Percentiles rank a stretch among this genome's conserved stretches.
phyloP scores from a whole-genome alignment of 2,329 filamentous ascomycete species.

The Pyrenochaeta sp. region DNA sequence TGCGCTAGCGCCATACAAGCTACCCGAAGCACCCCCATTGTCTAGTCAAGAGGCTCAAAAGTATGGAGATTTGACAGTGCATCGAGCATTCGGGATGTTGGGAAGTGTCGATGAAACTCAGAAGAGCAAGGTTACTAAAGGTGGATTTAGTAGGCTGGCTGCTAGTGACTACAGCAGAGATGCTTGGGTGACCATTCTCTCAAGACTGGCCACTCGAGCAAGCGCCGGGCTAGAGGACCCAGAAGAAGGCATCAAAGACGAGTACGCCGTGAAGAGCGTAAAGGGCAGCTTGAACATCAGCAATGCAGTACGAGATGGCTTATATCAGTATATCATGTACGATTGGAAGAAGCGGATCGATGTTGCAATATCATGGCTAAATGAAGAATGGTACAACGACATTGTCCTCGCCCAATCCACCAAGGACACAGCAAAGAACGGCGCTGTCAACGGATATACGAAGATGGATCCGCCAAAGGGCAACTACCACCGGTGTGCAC shows the following conservation, averaged over 20 bases:
- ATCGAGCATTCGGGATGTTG: conserved; percentile 81
- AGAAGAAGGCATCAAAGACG: conserved; percentile 68
- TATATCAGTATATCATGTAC: conserved; percentile 88
- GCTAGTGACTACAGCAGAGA: conserved; percentile 86
- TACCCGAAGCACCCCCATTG: conserved; percentile 79
- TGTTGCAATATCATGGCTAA: conserved; percentile 90
- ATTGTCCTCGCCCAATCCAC: conserved; percentile 61
- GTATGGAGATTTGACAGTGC: conserved; percentile 77
- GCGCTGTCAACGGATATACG: conserved; percentile 57
- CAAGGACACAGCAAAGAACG: conserved; percentile 30
- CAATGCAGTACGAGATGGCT: conserved; percentile 77
- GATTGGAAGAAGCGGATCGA: conserved; percentile 92
- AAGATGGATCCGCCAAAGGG: conserved; percentile 38
- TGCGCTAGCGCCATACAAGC: conserved; percentile 74
- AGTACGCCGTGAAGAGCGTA: conserved; percentile 53
- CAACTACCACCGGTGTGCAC: conserved; percentile 81
- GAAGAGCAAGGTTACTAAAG: conserved; percentile 61
- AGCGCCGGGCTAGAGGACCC: conserved; percentile 75
- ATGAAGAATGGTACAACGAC: conserved; percentile 98
- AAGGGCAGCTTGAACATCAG: conserved; percentile 60
- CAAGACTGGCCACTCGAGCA: conserved; percentile 83
- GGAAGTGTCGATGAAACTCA: conserved; percentile 72
- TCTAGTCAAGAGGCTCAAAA: conserved; percentile 75
- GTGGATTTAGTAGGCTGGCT: conserved; percentile 84
- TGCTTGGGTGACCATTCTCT: conserved; percentile 89